Percentiles rank a stretch among this genome's conserved stretches.
These are phyloP conservation scores for Fraxinus greggii DNA, from an alignment of 305 asterid genomes.

Conservation along the genomic window DNA sequence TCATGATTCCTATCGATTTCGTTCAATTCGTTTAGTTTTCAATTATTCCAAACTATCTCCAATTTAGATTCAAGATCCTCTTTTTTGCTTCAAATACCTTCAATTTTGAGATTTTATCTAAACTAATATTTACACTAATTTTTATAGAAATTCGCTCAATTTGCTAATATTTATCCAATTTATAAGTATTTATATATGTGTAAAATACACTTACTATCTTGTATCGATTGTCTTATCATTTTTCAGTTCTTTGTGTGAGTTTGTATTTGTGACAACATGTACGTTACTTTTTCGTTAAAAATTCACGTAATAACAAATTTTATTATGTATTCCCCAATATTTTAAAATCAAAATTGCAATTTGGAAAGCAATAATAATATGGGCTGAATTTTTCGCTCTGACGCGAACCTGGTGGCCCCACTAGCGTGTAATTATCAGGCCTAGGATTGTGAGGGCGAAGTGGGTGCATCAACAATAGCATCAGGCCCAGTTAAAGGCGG, in stretches of 20 bases:
- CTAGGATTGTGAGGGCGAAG: not conserved
- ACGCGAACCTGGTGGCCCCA: not conserved
- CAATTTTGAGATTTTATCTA: too few relatives aligned
- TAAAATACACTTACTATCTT: too few relatives aligned
- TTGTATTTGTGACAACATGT: too few relatives aligned
- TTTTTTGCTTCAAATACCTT: too few relatives aligned
- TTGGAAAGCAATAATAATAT: not conserved
- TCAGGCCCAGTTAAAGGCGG: not conserved
- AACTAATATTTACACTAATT: too few relatives aligned
- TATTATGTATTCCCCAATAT: not conserved
- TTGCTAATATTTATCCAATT: too few relatives aligned
- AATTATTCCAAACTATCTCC: too few relatives aligned
- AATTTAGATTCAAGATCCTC: not conserved
- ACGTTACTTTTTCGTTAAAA: too few relatives aligned
- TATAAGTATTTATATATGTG: too few relatives aligned
- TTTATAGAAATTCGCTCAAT: too few relatives aligned
- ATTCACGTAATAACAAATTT: not conserved
- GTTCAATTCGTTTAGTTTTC: not conserved
- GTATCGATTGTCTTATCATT: too few relatives aligned
- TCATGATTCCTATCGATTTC: not conserved
- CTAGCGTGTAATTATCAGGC: not conserved
- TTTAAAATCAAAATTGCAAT: not conserved
- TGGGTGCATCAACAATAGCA: not conserved
- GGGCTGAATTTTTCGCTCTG: not conserved
- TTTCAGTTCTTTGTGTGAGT: too few relatives aligned